A percentile compares a stretch with the other conserved stretches of the same genome.
These are phyloP conservation scores for Coemansia sp. DNA, from an alignment of 192 early-diverging fungal species.

Conservation along the genomic window DNA sequence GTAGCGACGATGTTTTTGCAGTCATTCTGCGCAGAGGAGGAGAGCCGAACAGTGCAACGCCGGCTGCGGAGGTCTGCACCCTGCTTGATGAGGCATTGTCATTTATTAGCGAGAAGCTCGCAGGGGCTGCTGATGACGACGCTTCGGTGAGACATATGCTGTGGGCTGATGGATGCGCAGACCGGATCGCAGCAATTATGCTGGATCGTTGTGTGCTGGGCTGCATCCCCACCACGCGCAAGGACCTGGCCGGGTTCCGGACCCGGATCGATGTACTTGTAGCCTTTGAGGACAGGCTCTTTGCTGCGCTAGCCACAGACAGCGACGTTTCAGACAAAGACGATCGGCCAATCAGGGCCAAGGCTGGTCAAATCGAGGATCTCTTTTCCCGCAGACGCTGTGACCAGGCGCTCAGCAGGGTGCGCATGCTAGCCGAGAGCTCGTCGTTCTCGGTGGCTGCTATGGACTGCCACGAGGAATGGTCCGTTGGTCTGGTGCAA, in stretches of 20 bases:
- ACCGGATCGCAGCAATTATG: slow-evolving; percentile 14
- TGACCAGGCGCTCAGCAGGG: slow-evolving; percentile 13
- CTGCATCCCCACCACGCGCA: slow-evolving; percentile 20
- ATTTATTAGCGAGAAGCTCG: slow-evolving; percentile 13
- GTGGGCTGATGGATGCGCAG: not conserved
- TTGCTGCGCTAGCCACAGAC: slow-evolving; percentile 1
- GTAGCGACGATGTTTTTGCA: not conserved
- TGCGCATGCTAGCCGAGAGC: slow-evolving; percentile 18
- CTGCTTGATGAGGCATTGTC: slow-evolving; percentile 5
- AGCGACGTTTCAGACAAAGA: not conserved
- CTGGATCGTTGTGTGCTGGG: slow-evolving; percentile 26
- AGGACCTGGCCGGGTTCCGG: slow-evolving; percentile 10
- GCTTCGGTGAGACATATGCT: not conserved
- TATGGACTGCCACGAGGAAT: slow-evolving; percentile 22
- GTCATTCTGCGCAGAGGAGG: not conserved
- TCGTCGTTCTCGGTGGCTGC: slow-evolving; percentile 11
- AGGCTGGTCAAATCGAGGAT: slow-evolving; percentile 16
- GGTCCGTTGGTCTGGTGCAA: slow-evolving; percentile 18
- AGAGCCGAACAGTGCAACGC: not conserved
- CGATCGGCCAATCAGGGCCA: slow-evolving; percentile 15
- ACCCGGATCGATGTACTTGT: slow-evolving; percentile 9
- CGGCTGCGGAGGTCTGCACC: slow-evolving; percentile 3
- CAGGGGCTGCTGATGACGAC: not conserved
- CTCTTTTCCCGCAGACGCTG: slow-evolving; percentile 25
- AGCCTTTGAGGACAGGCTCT: slow-evolving; percentile 18